These are phyloP conservation scores for Gymnopilus dilepis DNA, from an alignment of 768 basidiomycete species.

Conservation along the genomic window DNA sequence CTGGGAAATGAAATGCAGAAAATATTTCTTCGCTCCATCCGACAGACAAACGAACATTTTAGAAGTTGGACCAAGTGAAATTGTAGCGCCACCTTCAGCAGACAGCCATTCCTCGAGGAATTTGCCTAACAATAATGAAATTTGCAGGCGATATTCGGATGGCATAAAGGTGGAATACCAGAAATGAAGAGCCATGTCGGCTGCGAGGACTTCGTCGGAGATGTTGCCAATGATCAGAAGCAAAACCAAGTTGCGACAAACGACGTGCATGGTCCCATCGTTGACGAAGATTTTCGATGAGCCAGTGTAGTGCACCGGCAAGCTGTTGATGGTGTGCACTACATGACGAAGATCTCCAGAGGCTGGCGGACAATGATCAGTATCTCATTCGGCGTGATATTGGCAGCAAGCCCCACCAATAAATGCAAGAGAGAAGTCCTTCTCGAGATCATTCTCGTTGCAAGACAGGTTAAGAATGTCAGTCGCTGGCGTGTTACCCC, in stretches of 20 bases:
- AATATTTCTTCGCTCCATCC: neutral
- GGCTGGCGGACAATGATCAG: constrained; percentile 34
- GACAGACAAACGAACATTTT: constrained; percentile 7
- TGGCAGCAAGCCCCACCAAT: constrained; percentile 24
- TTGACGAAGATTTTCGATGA: constrained; percentile 46
- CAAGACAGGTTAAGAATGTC: constrained; percentile 32
- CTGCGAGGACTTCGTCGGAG: constrained; percentile 38
- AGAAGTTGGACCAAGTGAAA: constrained; percentile 18
- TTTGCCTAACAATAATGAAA: constrained; percentile 24
- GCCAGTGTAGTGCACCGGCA: constrained; percentile 48
- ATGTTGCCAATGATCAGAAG: constrained; percentile 45
- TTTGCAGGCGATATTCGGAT: constrained; percentile 29
- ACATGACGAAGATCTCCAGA: constrained; percentile 56
- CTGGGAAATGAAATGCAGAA: neutral
- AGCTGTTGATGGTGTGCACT: constrained; percentile 45
- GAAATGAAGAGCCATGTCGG: constrained; percentile 51
- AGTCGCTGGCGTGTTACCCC: constrained; percentile 39
- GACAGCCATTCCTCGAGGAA: constrained; percentile 16
- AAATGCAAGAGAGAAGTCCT: constrained; percentile 32
- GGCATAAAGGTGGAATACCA: constrained; percentile 54
- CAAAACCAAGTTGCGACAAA: constrained; percentile 46
- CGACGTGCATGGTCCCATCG: constrained; percentile 35
- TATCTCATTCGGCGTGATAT: neutral
- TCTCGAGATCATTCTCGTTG: constrained; percentile 30
- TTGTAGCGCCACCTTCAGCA: neutral